Conservation (phyloP, 768 basidiomycete species). For the Boletus subparvulus region DNA sequence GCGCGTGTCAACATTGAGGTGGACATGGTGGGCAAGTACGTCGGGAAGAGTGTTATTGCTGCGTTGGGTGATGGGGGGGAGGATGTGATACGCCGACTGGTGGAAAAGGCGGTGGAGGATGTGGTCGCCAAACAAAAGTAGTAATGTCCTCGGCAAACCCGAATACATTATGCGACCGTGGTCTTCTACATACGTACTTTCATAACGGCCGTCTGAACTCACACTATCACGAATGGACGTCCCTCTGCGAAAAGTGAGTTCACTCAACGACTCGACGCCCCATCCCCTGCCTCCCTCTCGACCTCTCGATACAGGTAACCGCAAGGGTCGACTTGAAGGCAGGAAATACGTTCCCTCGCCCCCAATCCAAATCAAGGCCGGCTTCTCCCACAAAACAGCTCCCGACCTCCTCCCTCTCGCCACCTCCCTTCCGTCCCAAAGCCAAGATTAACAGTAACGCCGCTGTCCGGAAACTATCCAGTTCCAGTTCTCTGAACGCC, state of each 20-base stretch:
- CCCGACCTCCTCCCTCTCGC: conserved; percentile 26
- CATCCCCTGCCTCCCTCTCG: conserved; percentile 5
- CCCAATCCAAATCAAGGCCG: conserved; percentile 42
- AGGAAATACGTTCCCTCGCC: conserved; percentile 30
- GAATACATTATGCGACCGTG: not conserved
- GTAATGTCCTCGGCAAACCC: conserved; percentile 6
- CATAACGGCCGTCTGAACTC: not conserved
- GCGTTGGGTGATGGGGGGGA: conserved; percentile 58
- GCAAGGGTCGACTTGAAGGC: conserved; percentile 48
- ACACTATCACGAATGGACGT: conserved; percentile 34
- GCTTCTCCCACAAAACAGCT: conserved; percentile 47
- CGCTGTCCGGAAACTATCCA: conserved; percentile 32
- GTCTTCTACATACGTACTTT: conserved; percentile 1
- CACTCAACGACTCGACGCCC: not conserved
- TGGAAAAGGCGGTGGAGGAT: conserved; percentile 60
- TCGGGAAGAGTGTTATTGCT: conserved; percentile 77
- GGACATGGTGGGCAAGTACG: conserved; percentile 92
- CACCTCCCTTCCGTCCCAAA: conserved; percentile 43
- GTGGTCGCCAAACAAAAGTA: conserved; percentile 42
- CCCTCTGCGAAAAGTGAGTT: conserved; percentile 47
- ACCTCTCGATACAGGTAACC: conserved; percentile 44
- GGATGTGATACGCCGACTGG: conserved; percentile 44
- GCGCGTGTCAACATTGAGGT: conserved; percentile 92
- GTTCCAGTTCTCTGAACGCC: conserved; percentile 20
- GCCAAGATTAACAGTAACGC: conserved; percentile 64